Conservation (phyloP, 2,329 filamentous ascomycete genomes). For the Colletotrichum gloeosporioides region DNA sequence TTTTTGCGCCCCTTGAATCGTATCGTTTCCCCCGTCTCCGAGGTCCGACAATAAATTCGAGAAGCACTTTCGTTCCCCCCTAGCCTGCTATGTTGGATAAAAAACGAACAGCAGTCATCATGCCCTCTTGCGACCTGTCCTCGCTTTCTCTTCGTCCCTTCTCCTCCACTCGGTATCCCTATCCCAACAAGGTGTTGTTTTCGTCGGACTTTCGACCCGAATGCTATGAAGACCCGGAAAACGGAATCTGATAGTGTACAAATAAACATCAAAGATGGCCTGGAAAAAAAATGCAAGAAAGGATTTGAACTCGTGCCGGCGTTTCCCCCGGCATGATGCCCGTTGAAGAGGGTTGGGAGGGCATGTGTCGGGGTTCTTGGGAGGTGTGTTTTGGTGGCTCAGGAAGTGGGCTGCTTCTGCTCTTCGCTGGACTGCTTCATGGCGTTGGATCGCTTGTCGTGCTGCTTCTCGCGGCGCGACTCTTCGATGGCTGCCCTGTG, state of each 20-base stretch:
- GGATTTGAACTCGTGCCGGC: conserved; percentile 2
- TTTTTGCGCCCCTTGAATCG: neutral
- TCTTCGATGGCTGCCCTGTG: conserved; percentile 91
- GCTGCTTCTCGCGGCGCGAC: conserved; percentile 83
- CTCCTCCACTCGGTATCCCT: conserved; percentile 10
- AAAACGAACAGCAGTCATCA: conserved; percentile 5
- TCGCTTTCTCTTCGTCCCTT: neutral
- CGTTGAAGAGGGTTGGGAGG: neutral
- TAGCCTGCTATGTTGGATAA: conserved; percentile 1
- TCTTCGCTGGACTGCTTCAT: conserved; percentile 40
- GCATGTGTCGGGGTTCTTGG: neutral
- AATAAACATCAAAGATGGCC: conserved; percentile 23
- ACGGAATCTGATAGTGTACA: conserved; percentile 24
- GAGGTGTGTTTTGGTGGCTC: neutral
- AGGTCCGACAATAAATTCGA: neutral
- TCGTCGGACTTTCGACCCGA: conserved; percentile 13
- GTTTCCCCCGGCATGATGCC: neutral
- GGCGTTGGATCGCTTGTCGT: conserved; percentile 42
- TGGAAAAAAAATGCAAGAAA: conserved; percentile 18
- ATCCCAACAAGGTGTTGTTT: conserved; percentile 17
- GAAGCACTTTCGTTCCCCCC: conserved; percentile 5
- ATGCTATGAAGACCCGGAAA: conserved; percentile 18
- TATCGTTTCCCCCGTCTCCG: conserved; percentile 5
- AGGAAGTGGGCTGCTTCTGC: conserved; percentile 20
- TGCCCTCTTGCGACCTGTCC: neutral